Base-by-base conservation (phyloP, 169 alveolate genomes). In the Ichthyophthirius multifiliis region DNA sequence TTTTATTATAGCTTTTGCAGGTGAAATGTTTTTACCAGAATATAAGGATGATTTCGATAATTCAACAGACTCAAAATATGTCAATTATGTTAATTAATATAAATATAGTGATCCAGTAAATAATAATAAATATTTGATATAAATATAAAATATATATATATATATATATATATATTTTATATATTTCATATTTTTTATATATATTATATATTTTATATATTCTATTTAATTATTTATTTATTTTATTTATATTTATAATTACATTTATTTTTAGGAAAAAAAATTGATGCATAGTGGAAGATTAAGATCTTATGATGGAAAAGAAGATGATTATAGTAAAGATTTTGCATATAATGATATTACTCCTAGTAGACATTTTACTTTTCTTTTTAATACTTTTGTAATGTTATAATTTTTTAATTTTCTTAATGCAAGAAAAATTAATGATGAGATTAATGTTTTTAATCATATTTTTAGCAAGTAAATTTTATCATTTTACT, bases 351-450 rank as follows among this genome's bases (percentile, higher is more conserved):
- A 41, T 32, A 43, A 63, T 7, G 48, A 71, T n/a, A 64, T 75
- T 75, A 39, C 64, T n/a, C 89, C 89, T 32, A 39, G 75, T 20
- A 37, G 82, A 20, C 95, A 87, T 45, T 90, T 74, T 62, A 90
- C 95, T 37, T 41, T 84, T 15, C 34, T 93, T 71, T 93, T 91
- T 83, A 76, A 93, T 74, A 82, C 88, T 23, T 93, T 93, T 83
- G 97, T 93, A 9, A 76, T 87, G 83, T 76, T 90, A 88, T 93
- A 93, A 73, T 65, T 93, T 18, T 93, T 91, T 83, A 93, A 93
- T 75, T 86, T 88, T 44, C 75, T 93, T 20, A 91, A 89, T 86
- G 76, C 93, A 4, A 87, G 97, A 79, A 93, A 93, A 83, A 76
- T 91, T 30, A 41, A 89, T 37, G 86, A 81, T 71, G 86, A 81